Evolutionary conservation across 352 stramenopile genomes (phyloP).

Genomic region (Phytophthora sp.): DNA sequence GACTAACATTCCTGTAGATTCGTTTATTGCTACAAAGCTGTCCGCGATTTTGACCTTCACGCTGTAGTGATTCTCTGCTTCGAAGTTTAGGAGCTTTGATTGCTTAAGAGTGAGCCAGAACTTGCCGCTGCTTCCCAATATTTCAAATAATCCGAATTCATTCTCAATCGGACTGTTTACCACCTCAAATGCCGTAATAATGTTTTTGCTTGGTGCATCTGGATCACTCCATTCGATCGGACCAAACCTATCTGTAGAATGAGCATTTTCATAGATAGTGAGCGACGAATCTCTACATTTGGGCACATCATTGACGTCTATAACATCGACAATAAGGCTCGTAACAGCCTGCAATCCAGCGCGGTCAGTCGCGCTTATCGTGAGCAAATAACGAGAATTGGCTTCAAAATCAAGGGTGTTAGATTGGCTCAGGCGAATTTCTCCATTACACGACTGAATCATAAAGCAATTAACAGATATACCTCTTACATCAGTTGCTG

Average conservation of each 20-base stretch:
- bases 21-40: conserved; percentile 17
- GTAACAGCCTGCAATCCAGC: conserved; percentile 37
- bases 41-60: conserved; percentile 24
- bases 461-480: conserved; percentile 53
- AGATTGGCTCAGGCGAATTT: conserved; percentile 45
- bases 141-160: conserved; percentile 14
- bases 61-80: conserved; percentile 5
- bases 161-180: conserved; percentile 12
- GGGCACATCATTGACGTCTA: conserved; percentile 25
- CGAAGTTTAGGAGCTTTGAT: conserved; percentile 18
- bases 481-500: conserved; percentile 29
- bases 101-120: conserved; percentile 26
- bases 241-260: conserved; percentile 22
- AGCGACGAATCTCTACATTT: conserved; percentile 15
- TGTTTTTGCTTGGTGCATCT: conserved; percentile 42
- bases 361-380: conserved; percentile 50
- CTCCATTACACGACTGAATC: conserved; percentile 60
- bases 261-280: conserved; percentile 38
- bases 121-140: background rate
- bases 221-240: conserved; percentile 46
- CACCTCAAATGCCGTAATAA: conserved; percentile 58
- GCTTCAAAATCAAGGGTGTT: conserved; percentile 45
- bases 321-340: conserved; percentile 10
- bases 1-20: conserved; percentile 1
- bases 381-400: conserved; percentile 33